These are phyloP conservation scores for Harringtonia lauricola DNA, from an alignment of 2,329 filamentous ascomycete species.

Conservation along the genomic window DNA sequence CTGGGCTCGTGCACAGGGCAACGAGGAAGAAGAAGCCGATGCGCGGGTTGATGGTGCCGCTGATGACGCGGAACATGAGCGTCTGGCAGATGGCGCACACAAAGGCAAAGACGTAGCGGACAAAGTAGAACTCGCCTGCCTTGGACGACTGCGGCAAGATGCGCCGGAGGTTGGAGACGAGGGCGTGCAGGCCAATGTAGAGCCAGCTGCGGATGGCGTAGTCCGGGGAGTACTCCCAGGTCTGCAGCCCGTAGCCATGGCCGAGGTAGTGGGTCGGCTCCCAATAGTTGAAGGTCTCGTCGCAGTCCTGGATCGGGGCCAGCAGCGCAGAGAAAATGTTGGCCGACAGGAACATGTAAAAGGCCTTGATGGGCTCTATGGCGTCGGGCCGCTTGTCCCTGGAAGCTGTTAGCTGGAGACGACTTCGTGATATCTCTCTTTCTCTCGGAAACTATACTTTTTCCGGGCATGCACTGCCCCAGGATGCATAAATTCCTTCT, in stretches of 20 bases:
- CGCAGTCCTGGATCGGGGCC: slow-evolving; percentile 92
- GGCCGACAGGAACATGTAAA: slow-evolving; percentile 67
- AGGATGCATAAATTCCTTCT: slow-evolving; percentile 34
- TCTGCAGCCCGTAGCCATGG: slow-evolving; percentile 88
- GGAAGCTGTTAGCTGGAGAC: slow-evolving; percentile 12
- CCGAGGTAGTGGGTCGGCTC: slow-evolving; percentile 90
- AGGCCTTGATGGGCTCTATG: slow-evolving; percentile 62
- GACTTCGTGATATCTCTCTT: slow-evolving; percentile 1
- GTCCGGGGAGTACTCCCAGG: slow-evolving; percentile 96
- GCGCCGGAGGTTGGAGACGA: slow-evolving; percentile 55
- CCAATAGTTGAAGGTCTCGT: slow-evolving; percentile 99
- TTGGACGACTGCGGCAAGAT: slow-evolving; percentile 52
- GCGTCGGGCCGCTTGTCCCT: slow-evolving; percentile 42
- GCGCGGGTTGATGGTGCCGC: slow-evolving; percentile 64
- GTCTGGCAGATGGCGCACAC: slow-evolving; percentile 75
- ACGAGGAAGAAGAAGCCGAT: slow-evolving; percentile 79
- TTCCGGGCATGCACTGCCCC: slow-evolving; percentile 39
- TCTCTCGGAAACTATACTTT: too few species aligned
- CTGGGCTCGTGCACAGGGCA: slow-evolving; percentile 66
- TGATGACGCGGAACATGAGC: slow-evolving; percentile 67
- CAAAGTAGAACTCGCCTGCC: slow-evolving; percentile 73
- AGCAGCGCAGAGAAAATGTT: slow-evolving; percentile 68
- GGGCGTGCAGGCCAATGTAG: slow-evolving; percentile 72
- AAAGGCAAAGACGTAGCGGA: slow-evolving; percentile 65
- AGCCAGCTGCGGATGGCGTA: slow-evolving; percentile 94